phyloP scores from a whole-genome alignment of 768 basidiomycete genomes.

The Macrolepiota dolichaula region DNA sequence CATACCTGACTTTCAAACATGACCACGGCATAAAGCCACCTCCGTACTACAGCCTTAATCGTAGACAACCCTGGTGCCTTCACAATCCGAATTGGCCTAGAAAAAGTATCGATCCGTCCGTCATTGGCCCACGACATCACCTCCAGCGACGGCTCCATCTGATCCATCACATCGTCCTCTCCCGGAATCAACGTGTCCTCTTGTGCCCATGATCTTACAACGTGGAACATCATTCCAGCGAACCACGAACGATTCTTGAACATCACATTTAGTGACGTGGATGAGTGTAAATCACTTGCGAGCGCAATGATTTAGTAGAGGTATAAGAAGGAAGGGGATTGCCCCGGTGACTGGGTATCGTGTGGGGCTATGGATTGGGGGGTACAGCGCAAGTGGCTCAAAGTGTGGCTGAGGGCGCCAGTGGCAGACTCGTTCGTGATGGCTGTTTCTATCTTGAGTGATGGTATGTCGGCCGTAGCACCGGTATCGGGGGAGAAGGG shows the following conservation, averaged over 20 bases:
- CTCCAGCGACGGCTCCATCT: background rate
- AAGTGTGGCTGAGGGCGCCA: too few relatives aligned
- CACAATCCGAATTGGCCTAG: background rate
- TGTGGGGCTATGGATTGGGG: background rate
- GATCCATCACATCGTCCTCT: background rate
- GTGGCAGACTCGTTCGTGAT: too few relatives aligned
- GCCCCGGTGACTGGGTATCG: background rate
- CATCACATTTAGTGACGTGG: background rate
- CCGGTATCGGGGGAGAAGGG: too few relatives aligned
- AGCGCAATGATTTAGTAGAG: background rate
- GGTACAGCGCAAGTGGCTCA: too few relatives aligned
- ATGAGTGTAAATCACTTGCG: background rate
- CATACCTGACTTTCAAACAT: background rate
- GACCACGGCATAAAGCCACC: background rate
- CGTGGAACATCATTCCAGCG: background rate
- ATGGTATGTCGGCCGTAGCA: too few relatives aligned
- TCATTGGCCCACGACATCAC: background rate
- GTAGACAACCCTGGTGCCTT: background rate
- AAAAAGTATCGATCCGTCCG: background rate
- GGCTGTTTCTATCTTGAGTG: too few relatives aligned
- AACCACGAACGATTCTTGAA: conserved; percentile 6
- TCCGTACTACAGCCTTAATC: background rate
- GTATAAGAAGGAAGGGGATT: background rate
- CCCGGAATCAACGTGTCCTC: background rate
- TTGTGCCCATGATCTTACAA: background rate